phyloP scores from a whole-genome alignment of 306 rosid species.

The Notholithocarpus densiflorus region DNA sequence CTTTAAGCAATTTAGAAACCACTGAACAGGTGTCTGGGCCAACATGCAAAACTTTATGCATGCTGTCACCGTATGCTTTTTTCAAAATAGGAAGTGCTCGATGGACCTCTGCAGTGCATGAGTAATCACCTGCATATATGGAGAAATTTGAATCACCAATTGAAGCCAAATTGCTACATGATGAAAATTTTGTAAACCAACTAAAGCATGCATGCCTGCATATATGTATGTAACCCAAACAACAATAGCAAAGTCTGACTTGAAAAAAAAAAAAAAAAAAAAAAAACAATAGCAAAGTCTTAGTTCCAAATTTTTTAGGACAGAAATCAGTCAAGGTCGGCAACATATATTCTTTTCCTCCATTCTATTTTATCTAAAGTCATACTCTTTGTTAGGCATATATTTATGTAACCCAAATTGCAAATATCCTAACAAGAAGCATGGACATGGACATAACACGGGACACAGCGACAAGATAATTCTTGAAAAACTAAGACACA shows the following conservation, averaged over 20 bases:
- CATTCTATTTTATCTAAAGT: no score
- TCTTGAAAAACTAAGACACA: no score
- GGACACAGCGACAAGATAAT: no score
- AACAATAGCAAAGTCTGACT: no score
- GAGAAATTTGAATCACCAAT: conserved; percentile 11
- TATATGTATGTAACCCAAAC: no score
- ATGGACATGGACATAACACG: no score
- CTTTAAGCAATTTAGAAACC: conserved; percentile 49
- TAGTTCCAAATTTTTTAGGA: no score
- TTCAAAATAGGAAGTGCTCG: conserved; percentile 51
- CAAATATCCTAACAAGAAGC: not conserved
- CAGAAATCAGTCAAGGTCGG: no score
- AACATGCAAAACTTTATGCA: conserved; percentile 68
- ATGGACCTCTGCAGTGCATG: conserved; percentile 62
- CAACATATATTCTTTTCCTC: no score
- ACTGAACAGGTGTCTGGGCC: conserved; percentile 64
- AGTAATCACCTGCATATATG: conserved; percentile 51
- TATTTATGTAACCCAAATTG: not conserved
- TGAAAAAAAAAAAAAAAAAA: no score
- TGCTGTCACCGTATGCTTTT: conserved; percentile 58
- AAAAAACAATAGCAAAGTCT: no score
- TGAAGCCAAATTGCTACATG: not conserved
- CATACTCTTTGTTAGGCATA: no score
- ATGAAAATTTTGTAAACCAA: not conserved
- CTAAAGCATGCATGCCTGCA: not conserved